These are phyloP conservation scores for Globisporangium cylindrosporum DNA, from an alignment of 352 stramenopile species.

Conservation along the genomic window DNA sequence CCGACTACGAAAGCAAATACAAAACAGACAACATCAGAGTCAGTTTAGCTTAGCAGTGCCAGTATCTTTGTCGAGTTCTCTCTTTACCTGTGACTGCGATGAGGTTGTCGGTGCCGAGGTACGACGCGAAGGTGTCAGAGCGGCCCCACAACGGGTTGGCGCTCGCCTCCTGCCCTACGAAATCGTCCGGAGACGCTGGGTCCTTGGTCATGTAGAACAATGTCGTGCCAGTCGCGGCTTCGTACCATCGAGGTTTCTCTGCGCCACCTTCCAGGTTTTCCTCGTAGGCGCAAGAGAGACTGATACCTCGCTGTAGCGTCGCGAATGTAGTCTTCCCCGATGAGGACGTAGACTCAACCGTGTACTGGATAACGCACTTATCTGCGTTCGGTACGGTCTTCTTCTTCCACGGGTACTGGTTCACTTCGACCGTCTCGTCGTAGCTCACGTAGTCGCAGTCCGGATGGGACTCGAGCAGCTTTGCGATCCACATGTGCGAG, in stretches of 20 bases:
- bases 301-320: constrained; percentile 63
- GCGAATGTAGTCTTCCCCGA: constrained; percentile 11
- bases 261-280: constrained; percentile 75
- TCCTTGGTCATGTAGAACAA: constrained; percentile 89
- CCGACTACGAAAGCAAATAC: constrained; percentile 28
- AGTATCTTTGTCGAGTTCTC: neutral
- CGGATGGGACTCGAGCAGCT: constrained; percentile 94
- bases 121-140: constrained; percentile 39
- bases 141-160: constrained; percentile 51
- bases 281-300: constrained; percentile 90
- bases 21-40: constrained; percentile 5
- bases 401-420: constrained; percentile 90
- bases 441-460: constrained; percentile 88
- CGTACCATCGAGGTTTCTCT: constrained; percentile 88
- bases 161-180: constrained; percentile 37
- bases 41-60: neutral
- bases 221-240: constrained; percentile 63
- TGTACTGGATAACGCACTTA: constrained; percentile 69
- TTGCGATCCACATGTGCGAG: constrained; percentile 90
- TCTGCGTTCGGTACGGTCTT: constrained; percentile 79
- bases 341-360: constrained; percentile 22
- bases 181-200: constrained; percentile 52
- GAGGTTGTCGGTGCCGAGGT: constrained; percentile 64
- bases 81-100: constrained; percentile 70
- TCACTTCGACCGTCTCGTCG: constrained; percentile 89